These are phyloP conservation scores for Firmiana major DNA, from an alignment of 345 rosid species.

Conservation along the genomic window DNA sequence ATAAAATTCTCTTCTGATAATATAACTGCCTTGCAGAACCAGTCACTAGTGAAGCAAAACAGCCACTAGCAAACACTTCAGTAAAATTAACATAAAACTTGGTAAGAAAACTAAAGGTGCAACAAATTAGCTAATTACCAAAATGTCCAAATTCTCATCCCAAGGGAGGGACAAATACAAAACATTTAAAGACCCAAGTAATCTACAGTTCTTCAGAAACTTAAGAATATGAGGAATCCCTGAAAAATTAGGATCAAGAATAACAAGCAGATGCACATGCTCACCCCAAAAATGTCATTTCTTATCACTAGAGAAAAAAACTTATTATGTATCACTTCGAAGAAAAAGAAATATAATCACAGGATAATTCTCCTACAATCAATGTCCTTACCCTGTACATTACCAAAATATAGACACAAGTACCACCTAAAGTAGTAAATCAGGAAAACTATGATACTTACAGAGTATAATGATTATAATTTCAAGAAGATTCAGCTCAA, in stretches of 20 bases:
- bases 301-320: background rate
- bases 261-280: background rate
- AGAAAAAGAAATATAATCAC: conserved; percentile 1
- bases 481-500: background rate
- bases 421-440: background rate
- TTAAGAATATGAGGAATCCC: background rate
- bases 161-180: background rate
- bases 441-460: background rate
- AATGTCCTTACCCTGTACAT: background rate
- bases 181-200: background rate
- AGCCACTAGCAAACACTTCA: background rate
- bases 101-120: background rate
- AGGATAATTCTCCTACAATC: background rate
- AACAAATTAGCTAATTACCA: background rate
- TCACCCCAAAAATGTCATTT: background rate
- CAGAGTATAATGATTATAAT: background rate
- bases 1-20: background rate
- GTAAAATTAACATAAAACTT: background rate
- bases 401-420: background rate
- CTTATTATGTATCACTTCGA: background rate
- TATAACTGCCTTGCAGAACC: background rate
- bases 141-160: background rate
- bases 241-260: background rate
- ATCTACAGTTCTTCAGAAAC: background rate
- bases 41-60: background rate